phyloP scores from a whole-genome alignment of 257 asterid genomes.

The Gentiana macrophylla region DNA sequence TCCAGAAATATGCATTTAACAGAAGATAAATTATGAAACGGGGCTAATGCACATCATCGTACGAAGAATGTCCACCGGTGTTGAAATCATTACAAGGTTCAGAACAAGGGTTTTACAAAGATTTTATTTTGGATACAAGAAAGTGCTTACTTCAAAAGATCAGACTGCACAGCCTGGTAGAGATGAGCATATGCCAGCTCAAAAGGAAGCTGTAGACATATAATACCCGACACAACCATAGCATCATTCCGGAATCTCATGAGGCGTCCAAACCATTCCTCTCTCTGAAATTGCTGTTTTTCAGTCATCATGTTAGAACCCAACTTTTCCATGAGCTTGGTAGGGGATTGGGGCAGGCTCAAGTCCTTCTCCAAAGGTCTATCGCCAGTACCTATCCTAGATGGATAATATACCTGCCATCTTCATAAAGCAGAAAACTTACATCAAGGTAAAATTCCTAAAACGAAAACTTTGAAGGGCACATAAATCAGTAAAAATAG shows the following conservation, averaged over 20 bases:
- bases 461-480: neutral
- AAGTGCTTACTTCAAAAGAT: conserved; percentile 58
- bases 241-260: conserved; percentile 89
- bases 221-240: conserved; percentile 57
- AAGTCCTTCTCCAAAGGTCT: conserved; percentile 28
- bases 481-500: neutral
- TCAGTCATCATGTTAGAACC: conserved; percentile 43
- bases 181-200: conserved; percentile 93
- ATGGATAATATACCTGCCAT: conserved; percentile 58
- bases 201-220: conserved; percentile 92
- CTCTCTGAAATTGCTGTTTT: conserved; percentile 62
- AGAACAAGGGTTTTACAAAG: too few relatives aligned
- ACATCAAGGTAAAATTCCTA: neutral
- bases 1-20: too few relatives aligned
- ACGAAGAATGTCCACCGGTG: too few relatives aligned
- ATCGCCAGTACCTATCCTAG: conserved; percentile 41
- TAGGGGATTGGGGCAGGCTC: conserved; percentile 33
- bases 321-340: conserved; percentile 40
- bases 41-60: too few relatives aligned
- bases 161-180: conserved; percentile 54
- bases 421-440: conserved; percentile 25
- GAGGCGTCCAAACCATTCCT: conserved; percentile 84
- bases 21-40: too few relatives aligned
- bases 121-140: neutral
- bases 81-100: too few relatives aligned